phyloP scores from a whole-genome alignment of 2,329 filamentous ascomycete species.

The Mycosphaerella arachidis region DNA sequence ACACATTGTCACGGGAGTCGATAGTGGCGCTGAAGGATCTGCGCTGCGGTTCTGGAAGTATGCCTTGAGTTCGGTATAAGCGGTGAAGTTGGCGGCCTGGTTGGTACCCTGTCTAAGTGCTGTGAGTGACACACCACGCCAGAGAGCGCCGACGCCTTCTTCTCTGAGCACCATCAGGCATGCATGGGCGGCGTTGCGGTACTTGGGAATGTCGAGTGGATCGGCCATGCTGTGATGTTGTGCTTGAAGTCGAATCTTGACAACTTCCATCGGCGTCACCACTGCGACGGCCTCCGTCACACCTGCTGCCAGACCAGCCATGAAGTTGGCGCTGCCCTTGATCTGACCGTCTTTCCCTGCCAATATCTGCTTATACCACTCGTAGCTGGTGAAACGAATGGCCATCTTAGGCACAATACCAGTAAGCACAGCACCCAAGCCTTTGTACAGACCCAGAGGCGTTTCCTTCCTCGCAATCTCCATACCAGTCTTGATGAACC shows the following conservation, averaged over 20 bases:
- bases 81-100: constrained; percentile 98
- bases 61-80: constrained; percentile 90
- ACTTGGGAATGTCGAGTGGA: constrained; percentile 92
- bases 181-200: constrained; percentile 83
- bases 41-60: constrained; percentile 69
- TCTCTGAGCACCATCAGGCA: constrained; percentile 86
- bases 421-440: constrained; percentile 90
- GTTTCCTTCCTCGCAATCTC: constrained; percentile 90
- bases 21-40: constrained; percentile 63
- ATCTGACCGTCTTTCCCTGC: constrained; percentile 64
- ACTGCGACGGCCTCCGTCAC: constrained; percentile 95
- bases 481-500: constrained; percentile 78
- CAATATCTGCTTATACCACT: constrained; percentile 84
- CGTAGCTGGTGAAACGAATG: constrained; percentile 96
- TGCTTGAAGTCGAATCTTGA: constrained; percentile 97
- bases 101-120: constrained; percentile 93
- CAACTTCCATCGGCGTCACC: constrained; percentile 97
- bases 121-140: constrained; percentile 89
- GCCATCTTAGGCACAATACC: constrained; percentile 99
- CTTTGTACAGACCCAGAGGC: constrained; percentile 91
- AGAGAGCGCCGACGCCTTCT: constrained; percentile 82
- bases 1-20: constrained; percentile 82
- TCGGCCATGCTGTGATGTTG: constrained; percentile 98
- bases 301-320: constrained; percentile 84
- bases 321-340: constrained; percentile 66